Conservation (phyloP, 495 filamentous ascomycete species). For the Aspergillus incahuasiensis region DNA sequence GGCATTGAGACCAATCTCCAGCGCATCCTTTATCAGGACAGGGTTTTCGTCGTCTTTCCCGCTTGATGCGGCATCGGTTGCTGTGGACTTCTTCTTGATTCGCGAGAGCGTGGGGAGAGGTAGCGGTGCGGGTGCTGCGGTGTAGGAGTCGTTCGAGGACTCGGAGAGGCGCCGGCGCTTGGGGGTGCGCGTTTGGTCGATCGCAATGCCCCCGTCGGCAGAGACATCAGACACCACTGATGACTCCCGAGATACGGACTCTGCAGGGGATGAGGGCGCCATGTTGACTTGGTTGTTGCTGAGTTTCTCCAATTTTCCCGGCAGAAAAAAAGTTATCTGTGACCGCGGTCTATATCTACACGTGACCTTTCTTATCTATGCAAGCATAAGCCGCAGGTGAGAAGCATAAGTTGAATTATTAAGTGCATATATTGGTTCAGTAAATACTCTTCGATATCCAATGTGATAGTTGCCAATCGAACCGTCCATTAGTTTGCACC, state of each 20-base stretch:
- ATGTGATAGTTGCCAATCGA: background rate
- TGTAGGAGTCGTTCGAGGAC: slow-evolving; percentile 36
- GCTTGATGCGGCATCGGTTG: slow-evolving; percentile 21
- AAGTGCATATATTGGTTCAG: background rate
- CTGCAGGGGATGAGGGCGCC: slow-evolving; percentile 27
- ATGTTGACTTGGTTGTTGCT: slow-evolving; percentile 23
- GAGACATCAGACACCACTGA: slow-evolving; percentile 20
- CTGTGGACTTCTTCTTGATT: slow-evolving; percentile 41
- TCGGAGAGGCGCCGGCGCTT: slow-evolving; percentile 43
- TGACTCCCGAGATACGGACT: slow-evolving; percentile 23
- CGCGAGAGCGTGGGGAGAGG: slow-evolving; percentile 42
- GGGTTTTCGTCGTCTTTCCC: slow-evolving; percentile 28
- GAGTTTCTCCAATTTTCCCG: slow-evolving; percentile 24
- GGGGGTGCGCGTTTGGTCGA: slow-evolving; percentile 27
- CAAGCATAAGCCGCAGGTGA: background rate
- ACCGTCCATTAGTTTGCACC: background rate
- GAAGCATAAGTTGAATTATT: background rate
- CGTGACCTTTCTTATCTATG: slow-evolving; percentile 5
- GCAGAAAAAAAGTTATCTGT: slow-evolving; percentile 35
- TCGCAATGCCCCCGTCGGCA: slow-evolving; percentile 12
- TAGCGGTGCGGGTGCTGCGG: slow-evolving; percentile 33
- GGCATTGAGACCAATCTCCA: slow-evolving; percentile 38
- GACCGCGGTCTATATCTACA: slow-evolving; percentile 26
- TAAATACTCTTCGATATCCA: background rate
- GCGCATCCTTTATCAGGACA: slow-evolving; percentile 39